Base-by-base conservation (phyloP, 441 rosid species). In the Omphalea diandra region DNA sequence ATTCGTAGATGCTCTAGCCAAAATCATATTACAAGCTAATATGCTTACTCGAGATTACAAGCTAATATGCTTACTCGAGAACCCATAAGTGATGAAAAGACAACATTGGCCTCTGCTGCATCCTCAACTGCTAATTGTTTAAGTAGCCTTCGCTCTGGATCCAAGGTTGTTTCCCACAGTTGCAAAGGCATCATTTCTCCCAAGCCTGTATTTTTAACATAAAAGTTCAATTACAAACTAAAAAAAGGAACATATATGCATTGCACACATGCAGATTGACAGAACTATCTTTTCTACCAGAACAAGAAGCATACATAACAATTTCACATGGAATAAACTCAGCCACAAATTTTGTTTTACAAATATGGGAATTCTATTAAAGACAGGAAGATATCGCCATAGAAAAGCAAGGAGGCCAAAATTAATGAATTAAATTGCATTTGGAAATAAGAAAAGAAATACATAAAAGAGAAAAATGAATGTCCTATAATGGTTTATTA, bases 181-280 rank as follows among this genome's bases (percentile, higher is more conserved):
- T 89, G 98, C 18, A 14, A 33, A 58, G 97, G 97, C 97, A 93
- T 89, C 98, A 93, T 93, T 84, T 93, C 97, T 80, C 98, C 97
- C 82, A 91, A 80, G 15, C 96, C 98, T 90, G 80, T 77, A 72
- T 55, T 65, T 67, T 46, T 69, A 17, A 29, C 3, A 52, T 9
- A 18, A 24, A 72, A 72, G 40, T 66, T 27, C 9, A 7, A 31
- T 32, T 2, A 27, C 14, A 15, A 17, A 36, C n/a, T 27, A 63
- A 17, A 20, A 41, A 27, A 22, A n/a, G n/a, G n/a, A n/a, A 17
- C 27, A 12, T 41, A 2, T 15, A 4, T 10, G 26, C 44, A 29
- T 8, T 29, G 59, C 11, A 14, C 2, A 22, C 26, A 55, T 7
- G 58, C 20, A 59, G 44, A 35, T 17, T 18, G 26, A 10, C 43